These are phyloP conservation scores for Laguncularia racemosa DNA, from an alignment of 345 rosid genomes.

Conservation along the genomic window DNA sequence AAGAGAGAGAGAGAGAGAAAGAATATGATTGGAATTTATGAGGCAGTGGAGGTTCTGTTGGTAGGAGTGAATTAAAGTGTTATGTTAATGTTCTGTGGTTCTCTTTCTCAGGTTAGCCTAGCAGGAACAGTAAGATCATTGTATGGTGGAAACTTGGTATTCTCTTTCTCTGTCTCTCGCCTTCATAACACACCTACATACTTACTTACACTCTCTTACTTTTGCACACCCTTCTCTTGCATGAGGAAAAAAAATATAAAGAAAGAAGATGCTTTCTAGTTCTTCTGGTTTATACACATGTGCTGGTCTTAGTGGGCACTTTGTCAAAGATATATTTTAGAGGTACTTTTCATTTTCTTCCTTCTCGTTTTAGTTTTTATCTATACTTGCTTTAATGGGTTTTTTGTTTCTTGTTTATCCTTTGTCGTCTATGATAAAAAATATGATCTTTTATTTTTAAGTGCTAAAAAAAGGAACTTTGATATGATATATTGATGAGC, in stretches of 20 bases:
- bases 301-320: not conserved
- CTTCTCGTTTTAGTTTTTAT: not conserved
- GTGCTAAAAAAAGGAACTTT: no score
- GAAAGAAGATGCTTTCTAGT: no score
- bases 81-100: constrained; percentile 47
- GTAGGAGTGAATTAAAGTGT: constrained; percentile 13
- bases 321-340: constrained; percentile 1
- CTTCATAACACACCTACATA: constrained; percentile 6
- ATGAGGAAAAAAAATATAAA: constrained; percentile 1
- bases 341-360: not conserved
- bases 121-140: constrained; percentile 35
- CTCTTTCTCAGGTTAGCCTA: constrained; percentile 42
- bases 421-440: no score
- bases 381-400: not conserved
- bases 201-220: constrained; percentile 3
- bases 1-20: no score
- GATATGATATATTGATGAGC: no score
- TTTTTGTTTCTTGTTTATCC: no score
- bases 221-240: constrained; percentile 5
- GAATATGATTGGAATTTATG: constrained; percentile 32
- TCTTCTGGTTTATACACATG: no score
- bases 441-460: no score
- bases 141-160: constrained; percentile 9
- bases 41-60: constrained; percentile 35
- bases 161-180: constrained; percentile 26